A percentile compares a stretch with the other conserved stretches of the same genome.
These are phyloP conservation scores for Colletotrichum tanaceti DNA, from an alignment of 2,329 filamentous ascomycete species.

Conservation along the genomic window DNA sequence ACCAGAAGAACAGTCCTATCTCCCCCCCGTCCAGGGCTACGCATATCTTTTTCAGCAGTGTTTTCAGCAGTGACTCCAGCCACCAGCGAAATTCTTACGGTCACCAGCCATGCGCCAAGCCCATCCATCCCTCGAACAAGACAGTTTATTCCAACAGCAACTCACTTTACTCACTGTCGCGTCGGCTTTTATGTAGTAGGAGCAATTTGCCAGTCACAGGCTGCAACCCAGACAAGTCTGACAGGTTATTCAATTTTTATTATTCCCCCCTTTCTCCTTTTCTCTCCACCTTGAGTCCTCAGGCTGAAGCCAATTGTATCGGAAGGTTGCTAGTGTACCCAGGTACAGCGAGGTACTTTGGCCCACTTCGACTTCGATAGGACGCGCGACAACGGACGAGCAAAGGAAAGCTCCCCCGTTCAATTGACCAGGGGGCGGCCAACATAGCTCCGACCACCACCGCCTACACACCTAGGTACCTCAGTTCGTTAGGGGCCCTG, in stretches of 20 bases:
- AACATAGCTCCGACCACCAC: slow-evolving; percentile 32
- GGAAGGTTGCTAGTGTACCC: neutral
- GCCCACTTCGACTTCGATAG: slow-evolving; percentile 10
- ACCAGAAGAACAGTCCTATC: too few species aligned
- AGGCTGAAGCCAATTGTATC: slow-evolving; percentile 7
- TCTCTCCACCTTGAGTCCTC: neutral
- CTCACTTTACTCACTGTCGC: neutral
- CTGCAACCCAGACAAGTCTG: slow-evolving; percentile 9
- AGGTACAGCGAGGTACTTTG: neutral
- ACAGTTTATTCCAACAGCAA: neutral
- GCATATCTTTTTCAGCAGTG: neutral
- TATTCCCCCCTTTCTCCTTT: neutral
- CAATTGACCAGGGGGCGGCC: slow-evolving; percentile 13
- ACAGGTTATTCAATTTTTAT: too few species aligned
- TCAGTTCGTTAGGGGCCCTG: slow-evolving; percentile 1
- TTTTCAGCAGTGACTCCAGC: slow-evolving; percentile 6
- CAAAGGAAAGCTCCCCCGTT: slow-evolving; percentile 17
- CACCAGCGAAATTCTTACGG: slow-evolving; percentile 27
- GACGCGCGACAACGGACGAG: slow-evolving; percentile 20
- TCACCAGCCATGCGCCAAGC: slow-evolving; percentile 11
- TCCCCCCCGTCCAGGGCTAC: too few species aligned
- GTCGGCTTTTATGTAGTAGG: neutral
- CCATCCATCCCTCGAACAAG: slow-evolving; percentile 3
- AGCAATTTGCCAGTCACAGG: neutral
- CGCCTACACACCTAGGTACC: too few species aligned